Base-by-base conservation (phyloP, 768 basidiomycete genomes). In the Cystofilobasidium bisporidii region DNA sequence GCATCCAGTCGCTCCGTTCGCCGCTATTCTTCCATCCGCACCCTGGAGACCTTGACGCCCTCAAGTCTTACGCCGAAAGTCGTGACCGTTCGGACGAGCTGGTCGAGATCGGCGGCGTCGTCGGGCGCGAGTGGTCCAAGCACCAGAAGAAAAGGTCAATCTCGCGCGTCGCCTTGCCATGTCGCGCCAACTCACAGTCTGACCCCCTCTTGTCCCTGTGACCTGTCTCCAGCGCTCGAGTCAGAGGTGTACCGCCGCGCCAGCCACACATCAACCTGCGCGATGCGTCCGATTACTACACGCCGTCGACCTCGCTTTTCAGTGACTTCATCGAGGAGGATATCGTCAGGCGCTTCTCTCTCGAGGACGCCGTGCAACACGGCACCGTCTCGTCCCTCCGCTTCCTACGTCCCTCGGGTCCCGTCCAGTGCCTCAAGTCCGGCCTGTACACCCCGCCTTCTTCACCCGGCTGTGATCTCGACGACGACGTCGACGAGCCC, bases 21-120 rank as follows among this genome's bases (percentile, higher is more conserved):
- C 74, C 74, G 14, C 72, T 75, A 70, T 65, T 73, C 28, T 75
- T 74, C 33, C 73, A 75, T 53, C 70, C 71, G 0, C 30, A 59
- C 20, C 73, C 74, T 4, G 66, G 72, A 3, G 74, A 74, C 33
- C 57, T 64, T 20, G 71, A 75, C 43, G 71, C 71, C 11, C 61
- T 75, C 12, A 64, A 73, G n/a, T 63, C 71, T 10, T 74, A 71
- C 47, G 66, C 74, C 11, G 47, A 57, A 10, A 26, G 14, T 65
- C 11, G 43, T 9, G 30, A 68, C 53, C 24, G 47, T 9, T 64
- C 71, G 22, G 28, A 64, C 24, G 72, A 75, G 60, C 67, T 75
- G 12, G 40, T 41, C 24, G 63, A 71, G 65, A 72, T 75, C 45
- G 50, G 45, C 14, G 69, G 67, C 5, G 72, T 73, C 24, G 74